Evolutionary conservation across 202 grass and related monocot species (phyloP).

Genomic region (Zoysia matrella): DNA sequence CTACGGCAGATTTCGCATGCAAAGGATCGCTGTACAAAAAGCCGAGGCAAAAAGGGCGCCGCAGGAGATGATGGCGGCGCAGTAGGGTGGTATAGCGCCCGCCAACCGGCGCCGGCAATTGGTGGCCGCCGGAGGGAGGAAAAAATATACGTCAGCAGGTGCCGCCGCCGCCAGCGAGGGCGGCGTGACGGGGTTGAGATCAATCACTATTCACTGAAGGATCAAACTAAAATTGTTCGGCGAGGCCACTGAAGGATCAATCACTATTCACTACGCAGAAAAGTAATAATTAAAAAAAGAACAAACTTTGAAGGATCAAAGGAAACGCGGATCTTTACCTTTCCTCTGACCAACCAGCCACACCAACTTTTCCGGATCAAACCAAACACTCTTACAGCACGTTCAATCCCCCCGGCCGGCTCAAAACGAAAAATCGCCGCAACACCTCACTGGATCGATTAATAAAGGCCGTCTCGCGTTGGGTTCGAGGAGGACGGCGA

Average conservation of each 20-base stretch:
- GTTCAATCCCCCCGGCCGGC: neutral
- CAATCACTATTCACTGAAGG: no score
- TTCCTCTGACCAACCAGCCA: constrained; percentile 31
- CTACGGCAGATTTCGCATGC: constrained; percentile 10
- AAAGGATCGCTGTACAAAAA: neutral
- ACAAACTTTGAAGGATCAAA: constrained; percentile 18
- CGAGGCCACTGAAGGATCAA: no score
- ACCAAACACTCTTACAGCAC: neutral
- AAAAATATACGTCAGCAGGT: no score
- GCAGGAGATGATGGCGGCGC: no score
- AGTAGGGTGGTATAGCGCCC: no score
- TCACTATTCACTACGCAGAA: neutral
- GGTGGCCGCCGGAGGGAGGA: no score
- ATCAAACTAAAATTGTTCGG: no score
- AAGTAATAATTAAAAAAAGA: neutral
- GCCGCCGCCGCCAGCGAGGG: neutral
- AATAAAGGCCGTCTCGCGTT: constrained; percentile 1
- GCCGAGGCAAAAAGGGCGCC: no score
- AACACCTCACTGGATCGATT: neutral
- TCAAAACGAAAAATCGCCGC: constrained; percentile 11
- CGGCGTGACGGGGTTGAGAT: neutral
- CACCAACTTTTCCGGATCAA: neutral
- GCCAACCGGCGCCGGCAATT: no score
- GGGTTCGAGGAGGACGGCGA: constrained; percentile 11
- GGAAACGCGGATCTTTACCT: constrained; percentile 45